Percentiles rank a stretch among this genome's conserved stretches.
These are phyloP conservation scores for Mucor lusitanicus DNA, from an alignment of 371 early-diverging fungal genomes.

Conservation along the genomic window DNA sequence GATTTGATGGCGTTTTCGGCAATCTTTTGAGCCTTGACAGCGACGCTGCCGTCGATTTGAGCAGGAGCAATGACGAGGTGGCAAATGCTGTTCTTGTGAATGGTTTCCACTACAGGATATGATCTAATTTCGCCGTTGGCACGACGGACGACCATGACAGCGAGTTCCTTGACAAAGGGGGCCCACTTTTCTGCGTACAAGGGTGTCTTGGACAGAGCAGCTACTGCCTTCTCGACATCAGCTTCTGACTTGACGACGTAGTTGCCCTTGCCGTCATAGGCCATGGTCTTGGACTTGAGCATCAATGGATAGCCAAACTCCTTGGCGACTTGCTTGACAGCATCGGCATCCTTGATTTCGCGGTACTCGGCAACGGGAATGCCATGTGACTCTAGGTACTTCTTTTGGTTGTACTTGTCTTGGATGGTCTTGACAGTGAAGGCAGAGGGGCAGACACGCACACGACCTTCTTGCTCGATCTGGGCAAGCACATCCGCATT, in stretches of 20 bases:
- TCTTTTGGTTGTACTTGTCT: slow-evolving; percentile 94
- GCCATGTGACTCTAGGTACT: slow-evolving; percentile 58
- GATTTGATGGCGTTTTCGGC: slow-evolving; percentile 83
- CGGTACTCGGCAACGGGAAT: slow-evolving; percentile 77
- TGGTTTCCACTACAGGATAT: slow-evolving; percentile 95
- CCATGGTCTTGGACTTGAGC: slow-evolving; percentile 90
- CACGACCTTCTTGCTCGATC: slow-evolving; percentile 54
- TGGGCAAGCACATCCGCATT: slow-evolving; percentile 74
- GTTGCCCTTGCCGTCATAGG: slow-evolving; percentile 98
- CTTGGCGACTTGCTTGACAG: slow-evolving; percentile 54
- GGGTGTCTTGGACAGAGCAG: slow-evolving; percentile 52
- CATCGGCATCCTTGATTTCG: slow-evolving; percentile 55
- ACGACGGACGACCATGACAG: slow-evolving; percentile 93
- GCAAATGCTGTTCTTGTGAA: slow-evolving; percentile 94
- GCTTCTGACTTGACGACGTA: slow-evolving; percentile 68
- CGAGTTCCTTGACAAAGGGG: slow-evolving; percentile 89
- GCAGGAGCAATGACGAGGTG: slow-evolving; percentile 96
- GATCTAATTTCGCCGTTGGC: slow-evolving; percentile 76
- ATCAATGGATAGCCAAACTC: slow-evolving; percentile 90
- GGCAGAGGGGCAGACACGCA: slow-evolving; percentile 76
- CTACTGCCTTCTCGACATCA: slow-evolving; percentile 69
- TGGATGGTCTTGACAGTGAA: slow-evolving; percentile 86
- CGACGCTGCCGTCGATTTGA: slow-evolving; percentile 79
- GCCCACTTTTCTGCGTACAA: slow-evolving; percentile 95
- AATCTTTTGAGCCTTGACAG: slow-evolving; percentile 69